Percentiles rank a stretch among this genome's conserved stretches.
Conservation (phyloP, 192 early-diverging fungal genomes). For the Geranomyces michiganensis region DNA sequence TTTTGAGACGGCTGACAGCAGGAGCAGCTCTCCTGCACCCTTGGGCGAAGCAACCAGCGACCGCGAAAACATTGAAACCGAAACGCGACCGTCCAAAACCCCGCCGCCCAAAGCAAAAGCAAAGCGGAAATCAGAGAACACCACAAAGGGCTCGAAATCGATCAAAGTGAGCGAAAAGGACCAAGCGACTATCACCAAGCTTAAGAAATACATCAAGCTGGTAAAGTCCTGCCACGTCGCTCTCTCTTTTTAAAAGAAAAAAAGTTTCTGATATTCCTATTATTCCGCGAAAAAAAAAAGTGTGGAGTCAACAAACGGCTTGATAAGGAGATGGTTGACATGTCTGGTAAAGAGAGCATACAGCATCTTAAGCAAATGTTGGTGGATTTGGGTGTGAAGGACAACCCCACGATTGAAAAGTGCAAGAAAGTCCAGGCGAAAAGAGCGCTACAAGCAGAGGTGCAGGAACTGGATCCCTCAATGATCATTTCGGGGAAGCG, state of each 20-base stretch:
- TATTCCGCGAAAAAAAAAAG: too few relatives aligned
- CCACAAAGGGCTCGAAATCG: background rate
- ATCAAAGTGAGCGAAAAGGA: conserved; percentile 8
- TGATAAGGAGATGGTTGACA: conserved; percentile 5
- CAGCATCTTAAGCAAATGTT: background rate
- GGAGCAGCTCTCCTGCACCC: background rate
- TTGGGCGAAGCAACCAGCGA: background rate
- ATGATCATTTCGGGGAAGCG: background rate
- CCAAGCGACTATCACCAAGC: background rate
- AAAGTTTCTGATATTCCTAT: background rate
- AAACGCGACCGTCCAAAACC: background rate
- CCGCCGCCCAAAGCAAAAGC: background rate
- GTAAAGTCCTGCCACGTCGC: background rate
- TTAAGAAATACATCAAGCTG: conserved; percentile 12
- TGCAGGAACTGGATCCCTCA: background rate
- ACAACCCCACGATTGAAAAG: conserved; percentile 13
- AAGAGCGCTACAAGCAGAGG: background rate
- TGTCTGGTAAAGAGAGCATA: background rate
- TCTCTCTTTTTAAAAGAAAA: background rate
- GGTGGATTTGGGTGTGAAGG: background rate
- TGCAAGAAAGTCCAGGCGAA: conserved; percentile 9
- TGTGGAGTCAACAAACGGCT: conserved; percentile 9
- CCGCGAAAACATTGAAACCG: background rate
- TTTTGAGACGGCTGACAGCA: background rate
- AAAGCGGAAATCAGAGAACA: background rate